Evolutionary conservation across 768 basidiomycete species (phyloP), one percentile per base, ranked within the genome.

Genomic region (Gymnopilus dilepis): DNA sequence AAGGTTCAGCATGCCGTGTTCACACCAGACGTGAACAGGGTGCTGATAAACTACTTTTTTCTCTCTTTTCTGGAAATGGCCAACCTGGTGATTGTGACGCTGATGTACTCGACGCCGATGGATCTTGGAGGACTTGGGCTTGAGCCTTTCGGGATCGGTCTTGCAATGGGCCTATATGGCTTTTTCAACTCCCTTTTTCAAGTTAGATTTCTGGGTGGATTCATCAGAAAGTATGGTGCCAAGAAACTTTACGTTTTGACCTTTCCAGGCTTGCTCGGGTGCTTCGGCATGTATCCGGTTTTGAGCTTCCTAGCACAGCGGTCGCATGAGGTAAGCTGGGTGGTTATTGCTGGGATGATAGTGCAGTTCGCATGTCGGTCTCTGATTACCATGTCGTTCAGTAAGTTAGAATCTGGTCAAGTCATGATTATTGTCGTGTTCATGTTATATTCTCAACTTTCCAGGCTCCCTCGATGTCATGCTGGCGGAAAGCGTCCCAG

Each of bases 111-210:
- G 15, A 91, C 89, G 0, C 85, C 91, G 0, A 71, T 85, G 48
- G 71, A 75, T 15, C 76, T 82, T 2, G 90, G 91, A 34, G 90
- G 90, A 0, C 81, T 91, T 7, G 89, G 88, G 3, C 75, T 92
- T 45, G 74, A 79, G 21, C 87, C 91, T 2, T 80, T 83, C 38
- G 67, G 71, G 3, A 92, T 92, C 37, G 91, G 91, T 4, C 80
- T 82, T n/a, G 61, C 56, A 2, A 57, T 65, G 28, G 88, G 88
- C 11, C n/a, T 84, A 11, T 66, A 78, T 51, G 68, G 68, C 0
- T 64, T 86, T 24, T 59, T 80, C 51, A 89, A 86, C 58, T 83
- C 86, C 4, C 7, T 82, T 30, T 71, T 86, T 63, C 87, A 89
- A 67, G 66, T 84, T 17, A 72, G 80, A 57, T 76, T 82, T 67